Conservation (phyloP, 2,329 filamentous ascomycete species). For the Orbilia javanica region DNA sequence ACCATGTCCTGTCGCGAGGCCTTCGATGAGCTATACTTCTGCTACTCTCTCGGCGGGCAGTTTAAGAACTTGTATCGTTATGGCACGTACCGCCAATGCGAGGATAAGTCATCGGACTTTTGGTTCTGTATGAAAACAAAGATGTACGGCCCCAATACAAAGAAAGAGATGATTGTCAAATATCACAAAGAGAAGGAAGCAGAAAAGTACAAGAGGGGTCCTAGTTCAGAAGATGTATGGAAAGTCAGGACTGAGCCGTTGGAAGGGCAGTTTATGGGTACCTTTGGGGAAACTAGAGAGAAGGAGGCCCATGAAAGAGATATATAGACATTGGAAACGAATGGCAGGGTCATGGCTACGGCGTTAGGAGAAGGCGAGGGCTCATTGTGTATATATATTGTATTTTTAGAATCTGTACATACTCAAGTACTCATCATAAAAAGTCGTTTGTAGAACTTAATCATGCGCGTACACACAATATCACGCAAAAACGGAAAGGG, state of each 20-base stretch:
- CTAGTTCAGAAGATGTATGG: conserved; percentile 93
- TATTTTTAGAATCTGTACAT: conserved; percentile 37
- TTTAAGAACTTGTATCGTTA: conserved; percentile 84
- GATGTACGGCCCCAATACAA: conserved; percentile 67
- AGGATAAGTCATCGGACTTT: conserved; percentile 90
- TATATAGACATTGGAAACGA: not conserved
- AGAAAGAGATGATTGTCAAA: conserved; percentile 63
- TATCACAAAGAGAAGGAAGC: conserved; percentile 68
- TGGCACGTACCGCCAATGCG: conserved; percentile 81
- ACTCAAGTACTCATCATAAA: not conserved
- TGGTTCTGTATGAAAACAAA: conserved; percentile 96
- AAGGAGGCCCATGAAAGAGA: conserved; percentile 33
- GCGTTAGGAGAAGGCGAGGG: not conserved
- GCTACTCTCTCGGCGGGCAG: conserved; percentile 89
- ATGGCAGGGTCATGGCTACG: not conserved
- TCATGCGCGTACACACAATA: not conserved
- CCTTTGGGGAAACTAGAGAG: conserved; percentile 4
- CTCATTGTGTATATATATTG: conserved; percentile 6
- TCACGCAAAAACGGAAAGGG: not conserved
- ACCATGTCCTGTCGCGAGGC: conserved; percentile 89
- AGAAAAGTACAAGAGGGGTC: conserved; percentile 75
- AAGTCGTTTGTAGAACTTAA: too few species aligned
- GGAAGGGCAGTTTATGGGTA: conserved; percentile 64
- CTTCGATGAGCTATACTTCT: conserved; percentile 95
- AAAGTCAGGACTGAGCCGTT: conserved; percentile 76